Evolutionary conservation across 1,284 basidiomycete species (phyloP).

Genomic region (Ceratobasidium sp.): DNA sequence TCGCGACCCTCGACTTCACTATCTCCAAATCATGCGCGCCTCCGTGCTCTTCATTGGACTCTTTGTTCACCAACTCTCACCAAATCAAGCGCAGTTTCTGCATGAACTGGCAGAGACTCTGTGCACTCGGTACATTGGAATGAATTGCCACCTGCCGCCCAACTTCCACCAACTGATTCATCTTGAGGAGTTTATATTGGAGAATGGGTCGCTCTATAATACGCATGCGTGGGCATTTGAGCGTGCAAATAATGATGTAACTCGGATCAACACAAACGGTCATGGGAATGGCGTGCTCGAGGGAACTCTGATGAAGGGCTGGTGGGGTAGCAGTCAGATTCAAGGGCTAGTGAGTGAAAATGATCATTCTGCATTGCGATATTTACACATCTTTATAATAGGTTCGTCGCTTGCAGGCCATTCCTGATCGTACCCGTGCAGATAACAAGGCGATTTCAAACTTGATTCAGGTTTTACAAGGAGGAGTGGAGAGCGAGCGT

Average conservation of each 20-base stretch:
- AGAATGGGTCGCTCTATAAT: slow-evolving; percentile 7
- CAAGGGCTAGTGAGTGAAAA: slow-evolving; percentile 1
- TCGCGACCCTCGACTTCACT: background rate
- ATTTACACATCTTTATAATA: background rate
- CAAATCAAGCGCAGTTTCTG: background rate
- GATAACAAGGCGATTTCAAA: background rate
- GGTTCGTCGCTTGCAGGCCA: background rate
- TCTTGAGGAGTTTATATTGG: slow-evolving; percentile 22
- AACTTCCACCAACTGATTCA: slow-evolving; percentile 33
- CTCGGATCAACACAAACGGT: slow-evolving; percentile 17
- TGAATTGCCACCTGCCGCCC: background rate
- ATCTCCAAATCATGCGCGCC: background rate
- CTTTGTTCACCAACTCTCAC: background rate
- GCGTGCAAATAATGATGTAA: slow-evolving; percentile 7
- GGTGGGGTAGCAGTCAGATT: slow-evolving; percentile 6
- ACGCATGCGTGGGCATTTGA: slow-evolving; percentile 26
- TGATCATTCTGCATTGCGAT: background rate
- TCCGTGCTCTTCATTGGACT: background rate
- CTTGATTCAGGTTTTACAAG: background rate
- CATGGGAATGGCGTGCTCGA: background rate
- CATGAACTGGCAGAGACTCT: background rate
- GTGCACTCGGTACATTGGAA: background rate
- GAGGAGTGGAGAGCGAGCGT: slow-evolving; percentile 5
- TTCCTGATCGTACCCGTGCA: background rate
- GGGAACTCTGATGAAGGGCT: slow-evolving; percentile 23